Percentiles rank a stretch among this genome's conserved stretches.
These are phyloP conservation scores for Atkinsonella texensis DNA, from an alignment of 2,329 filamentous ascomycete species.

Conservation along the genomic window DNA sequence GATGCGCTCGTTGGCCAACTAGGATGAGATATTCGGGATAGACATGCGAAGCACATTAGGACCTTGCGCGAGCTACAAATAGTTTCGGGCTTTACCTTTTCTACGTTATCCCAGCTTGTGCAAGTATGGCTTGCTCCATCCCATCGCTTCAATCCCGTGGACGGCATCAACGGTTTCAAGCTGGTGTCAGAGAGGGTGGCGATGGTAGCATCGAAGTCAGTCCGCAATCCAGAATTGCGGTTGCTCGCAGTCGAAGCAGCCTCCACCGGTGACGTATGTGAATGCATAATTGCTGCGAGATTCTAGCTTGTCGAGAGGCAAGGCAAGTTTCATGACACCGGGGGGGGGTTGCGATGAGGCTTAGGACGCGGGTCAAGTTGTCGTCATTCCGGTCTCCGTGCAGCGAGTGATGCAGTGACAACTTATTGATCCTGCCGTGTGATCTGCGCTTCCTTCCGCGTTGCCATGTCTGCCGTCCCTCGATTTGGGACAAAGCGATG, in stretches of 20 bases:
- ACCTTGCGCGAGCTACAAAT: neutral
- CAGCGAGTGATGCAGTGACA: neutral
- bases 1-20: neutral
- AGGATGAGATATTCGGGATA: neutral
- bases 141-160: conserved; percentile 7
- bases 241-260: neutral
- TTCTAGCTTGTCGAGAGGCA: neutral
- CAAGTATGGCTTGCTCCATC: conserved; percentile 6
- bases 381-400: neutral
- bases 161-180: neutral
- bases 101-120: conserved; percentile 5
- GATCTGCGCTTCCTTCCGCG: neutral
- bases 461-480: neutral
- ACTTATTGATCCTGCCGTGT: neutral
- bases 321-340: neutral
- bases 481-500: neutral
- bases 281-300: neutral
- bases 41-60: neutral
- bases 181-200: neutral
- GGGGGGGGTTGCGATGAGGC: neutral
- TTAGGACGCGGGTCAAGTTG: neutral
- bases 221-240: neutral
- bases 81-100: conserved; percentile 5
- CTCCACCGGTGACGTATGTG: neutral
- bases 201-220: neutral